Percentiles rank a stretch among this genome's conserved stretches.
These are phyloP conservation scores for Spiromyces aspiralis DNA, from an alignment of 371 early-diverging fungal species.

Conservation along the genomic window DNA sequence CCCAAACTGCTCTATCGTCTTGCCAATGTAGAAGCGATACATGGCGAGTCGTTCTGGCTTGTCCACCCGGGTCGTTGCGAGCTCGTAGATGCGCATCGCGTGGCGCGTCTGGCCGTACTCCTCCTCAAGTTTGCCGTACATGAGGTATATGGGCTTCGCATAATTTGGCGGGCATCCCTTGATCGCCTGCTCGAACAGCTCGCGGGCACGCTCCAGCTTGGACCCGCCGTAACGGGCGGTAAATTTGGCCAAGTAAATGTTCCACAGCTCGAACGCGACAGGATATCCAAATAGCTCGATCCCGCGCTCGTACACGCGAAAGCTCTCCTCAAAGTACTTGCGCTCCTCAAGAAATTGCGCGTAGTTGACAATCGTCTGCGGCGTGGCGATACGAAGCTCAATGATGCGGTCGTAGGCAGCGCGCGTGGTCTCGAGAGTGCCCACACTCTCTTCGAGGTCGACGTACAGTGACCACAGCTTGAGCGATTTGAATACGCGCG, in stretches of 20 bases:
- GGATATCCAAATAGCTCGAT: slow-evolving; percentile 92
- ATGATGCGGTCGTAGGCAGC: slow-evolving; percentile 83
- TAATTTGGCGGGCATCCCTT: slow-evolving; percentile 73
- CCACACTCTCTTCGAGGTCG: slow-evolving; percentile 88
- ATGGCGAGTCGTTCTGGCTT: slow-evolving; percentile 53
- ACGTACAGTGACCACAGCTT: slow-evolving; percentile 88
- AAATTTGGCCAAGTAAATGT: slow-evolving; percentile 80
- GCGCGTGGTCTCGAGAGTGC: slow-evolving; percentile 63
- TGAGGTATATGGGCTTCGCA: slow-evolving; percentile 71
- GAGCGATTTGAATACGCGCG: slow-evolving; percentile 76
- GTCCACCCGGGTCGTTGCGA: slow-evolving; percentile 61
- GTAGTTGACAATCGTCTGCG: slow-evolving; percentile 88
- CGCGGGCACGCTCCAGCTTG: slow-evolving; percentile 84
- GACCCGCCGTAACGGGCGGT: slow-evolving; percentile 64
- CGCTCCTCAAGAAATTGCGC: slow-evolving; percentile 79
- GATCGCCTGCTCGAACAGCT: slow-evolving; percentile 90
- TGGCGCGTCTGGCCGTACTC: slow-evolving; percentile 80
- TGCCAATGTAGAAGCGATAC: slow-evolving; percentile 80
- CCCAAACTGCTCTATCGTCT: slow-evolving; percentile 75
- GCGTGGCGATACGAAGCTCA: slow-evolving; percentile 86
- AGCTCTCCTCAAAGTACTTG: slow-evolving; percentile 85
- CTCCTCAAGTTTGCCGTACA: slow-evolving; percentile 91
- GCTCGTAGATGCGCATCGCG: slow-evolving; percentile 86
- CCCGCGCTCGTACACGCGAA: slow-evolving; percentile 89
- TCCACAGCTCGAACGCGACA: slow-evolving; percentile 95